These are phyloP conservation scores for Oldenlandia corymbosa DNA, from an alignment of 257 asterid genomes.

Conservation along the genomic window DNA sequence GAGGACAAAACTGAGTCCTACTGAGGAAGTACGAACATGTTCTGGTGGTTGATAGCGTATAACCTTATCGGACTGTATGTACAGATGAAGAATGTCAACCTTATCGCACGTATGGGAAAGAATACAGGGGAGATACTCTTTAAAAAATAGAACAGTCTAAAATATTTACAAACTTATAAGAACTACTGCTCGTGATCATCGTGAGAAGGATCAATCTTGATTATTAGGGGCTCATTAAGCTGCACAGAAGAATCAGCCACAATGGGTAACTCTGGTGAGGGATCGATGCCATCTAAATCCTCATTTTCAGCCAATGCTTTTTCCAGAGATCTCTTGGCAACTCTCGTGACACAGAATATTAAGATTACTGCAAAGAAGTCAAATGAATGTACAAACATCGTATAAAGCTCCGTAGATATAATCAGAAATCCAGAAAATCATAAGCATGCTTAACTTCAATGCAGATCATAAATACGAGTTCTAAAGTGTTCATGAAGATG, in stretches of 20 bases:
- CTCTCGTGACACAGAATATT: slow-evolving; percentile 59
- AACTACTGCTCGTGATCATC: slow-evolving; percentile 49
- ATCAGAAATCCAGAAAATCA: not conserved
- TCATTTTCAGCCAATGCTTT: slow-evolving; percentile 77
- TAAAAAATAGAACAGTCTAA: slow-evolving; percentile 15
- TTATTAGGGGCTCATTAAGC: slow-evolving; percentile 69
- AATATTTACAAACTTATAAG: slow-evolving; percentile 44
- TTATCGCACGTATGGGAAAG: slow-evolving; percentile 20
- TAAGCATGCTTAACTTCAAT: not conserved
- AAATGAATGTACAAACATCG: slow-evolving; percentile 41
- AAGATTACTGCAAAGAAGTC: slow-evolving; percentile 45
- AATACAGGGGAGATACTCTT: slow-evolving; percentile 8
- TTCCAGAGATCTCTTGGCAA: slow-evolving; percentile 70
- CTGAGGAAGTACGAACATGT: slow-evolving; percentile 4
- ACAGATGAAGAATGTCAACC: slow-evolving; percentile 44
- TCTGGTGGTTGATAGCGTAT: slow-evolving; percentile 13
- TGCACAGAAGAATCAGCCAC: slow-evolving; percentile 20
- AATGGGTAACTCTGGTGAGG: slow-evolving; percentile 40
- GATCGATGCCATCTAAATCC: slow-evolving; percentile 33
- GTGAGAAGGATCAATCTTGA: slow-evolving; percentile 55
- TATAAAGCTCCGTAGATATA: not conserved
- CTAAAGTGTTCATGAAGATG: not conserved
- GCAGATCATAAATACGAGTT: not conserved
- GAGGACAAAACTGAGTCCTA: slow-evolving; percentile 1
- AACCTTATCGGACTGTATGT: slow-evolving; percentile 41